Base-by-base conservation (phyloP, 768 basidiomycete genomes). In the Boletales sp. region DNA sequence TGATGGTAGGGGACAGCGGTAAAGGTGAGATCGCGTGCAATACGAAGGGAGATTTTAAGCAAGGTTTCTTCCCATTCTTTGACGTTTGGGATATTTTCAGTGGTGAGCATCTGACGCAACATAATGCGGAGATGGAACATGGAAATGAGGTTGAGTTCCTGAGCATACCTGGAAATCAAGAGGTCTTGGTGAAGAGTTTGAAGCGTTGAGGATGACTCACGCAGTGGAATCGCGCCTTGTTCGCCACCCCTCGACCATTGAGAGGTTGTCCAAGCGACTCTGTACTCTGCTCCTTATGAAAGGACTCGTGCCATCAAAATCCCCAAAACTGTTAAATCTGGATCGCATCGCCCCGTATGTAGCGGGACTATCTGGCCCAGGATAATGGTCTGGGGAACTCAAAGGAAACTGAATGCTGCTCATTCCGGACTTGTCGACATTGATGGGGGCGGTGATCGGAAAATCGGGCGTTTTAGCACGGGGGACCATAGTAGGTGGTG, bases 51-150 rank as follows among this genome's bases (percentile, higher is more conserved):
- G 15, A 98, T 74, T 57, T 77, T 83, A 42, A 92, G 75, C 10
- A 99, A 74, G 0, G 83, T 84, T 49, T 86, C 84, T 64, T 94
- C 90, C 96, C 96, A 99, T 57, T 94, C 87, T 49, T 74, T 77
- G 42, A 88, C 67, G 54, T 94, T 85, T 3, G 92, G 87, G 28
- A 99, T 86, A 38, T 80, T 71, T 61, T 92, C 93, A 32, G 81
- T 83, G 3, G 80, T 83, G 19, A 98, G 78, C 78, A 93, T 88
- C 70, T 99, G 96, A 6, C 85, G 81, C 13, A 99, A 74, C 86
- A 98, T 94, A 50, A 84, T 78, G 37, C 90, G 87, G 44, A 97
- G 78, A 69, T 98, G 92, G 55, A 79, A 78, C 82, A 96, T 89
- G 11, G 94, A 94, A 12, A 85, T 83, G 10, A 84, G 70, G 62